phyloP scores from a whole-genome alignment of 768 basidiomycete species.

The Mycena maculata region DNA sequence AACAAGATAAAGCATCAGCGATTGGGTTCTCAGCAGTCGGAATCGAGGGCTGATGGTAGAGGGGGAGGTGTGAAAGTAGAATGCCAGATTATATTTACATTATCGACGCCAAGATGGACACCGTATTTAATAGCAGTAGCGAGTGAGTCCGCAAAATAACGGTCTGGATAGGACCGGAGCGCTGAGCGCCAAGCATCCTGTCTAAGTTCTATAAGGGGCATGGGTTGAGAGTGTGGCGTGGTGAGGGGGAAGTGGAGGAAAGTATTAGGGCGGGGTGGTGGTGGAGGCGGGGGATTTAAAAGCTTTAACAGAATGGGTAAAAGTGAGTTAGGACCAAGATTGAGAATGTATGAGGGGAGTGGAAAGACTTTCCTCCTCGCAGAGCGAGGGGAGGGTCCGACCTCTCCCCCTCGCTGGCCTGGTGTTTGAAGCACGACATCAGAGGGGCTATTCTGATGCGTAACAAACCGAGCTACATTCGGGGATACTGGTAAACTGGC shows the following conservation, averaged over 20 bases:
- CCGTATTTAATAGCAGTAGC: constrained; percentile 16
- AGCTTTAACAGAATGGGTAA: neutral
- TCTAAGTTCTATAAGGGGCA: constrained; percentile 11
- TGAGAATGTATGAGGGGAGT: neutral
- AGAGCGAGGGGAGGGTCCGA: constrained; percentile 11
- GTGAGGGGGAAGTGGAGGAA: constrained; percentile 23
- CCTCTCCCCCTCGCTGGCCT: constrained; percentile 21
- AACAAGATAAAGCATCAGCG: constrained; percentile 11
- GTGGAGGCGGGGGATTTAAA: neutral
- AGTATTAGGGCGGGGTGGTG: constrained; percentile 21
- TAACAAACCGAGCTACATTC: constrained; percentile 12
- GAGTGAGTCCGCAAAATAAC: constrained; percentile 8
- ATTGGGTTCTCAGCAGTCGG: neutral
- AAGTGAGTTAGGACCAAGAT: neutral
- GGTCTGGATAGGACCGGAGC: constrained; percentile 16
- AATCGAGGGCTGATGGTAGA: constrained; percentile 22
- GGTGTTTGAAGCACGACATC: neutral
- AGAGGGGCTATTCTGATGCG: constrained; percentile 4
- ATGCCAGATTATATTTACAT: neutral
- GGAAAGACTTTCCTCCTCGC: constrained; percentile 18
- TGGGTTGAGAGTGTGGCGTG: constrained; percentile 12
- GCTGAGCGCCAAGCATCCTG: neutral
- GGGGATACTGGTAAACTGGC: neutral
- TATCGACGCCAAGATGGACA: constrained; percentile 20
- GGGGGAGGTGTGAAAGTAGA: constrained; percentile 5